Evolutionary conservation across 192 early-diverging fungal genomes (phyloP).

Genomic region (Coemansia sp.): DNA sequence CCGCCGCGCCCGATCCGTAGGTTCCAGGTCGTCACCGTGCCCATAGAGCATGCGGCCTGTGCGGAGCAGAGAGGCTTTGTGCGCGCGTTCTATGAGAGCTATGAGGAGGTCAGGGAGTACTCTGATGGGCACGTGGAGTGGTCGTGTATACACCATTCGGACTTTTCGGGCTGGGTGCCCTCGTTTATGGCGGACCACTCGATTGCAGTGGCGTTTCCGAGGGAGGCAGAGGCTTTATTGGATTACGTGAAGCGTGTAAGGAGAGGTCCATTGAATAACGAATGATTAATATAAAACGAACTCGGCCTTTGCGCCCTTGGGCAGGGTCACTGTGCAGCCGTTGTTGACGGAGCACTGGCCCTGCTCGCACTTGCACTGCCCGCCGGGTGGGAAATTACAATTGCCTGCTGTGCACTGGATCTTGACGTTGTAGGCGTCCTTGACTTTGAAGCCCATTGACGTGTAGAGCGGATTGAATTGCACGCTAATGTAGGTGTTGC

Average conservation of each 20-base stretch:
- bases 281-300: constrained; percentile 25
- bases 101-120: constrained; percentile 45
- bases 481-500: constrained; percentile 51
- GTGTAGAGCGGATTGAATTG: constrained; percentile 50
- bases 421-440: constrained; percentile 28
- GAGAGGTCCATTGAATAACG: background rate
- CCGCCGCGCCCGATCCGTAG: constrained; percentile 9
- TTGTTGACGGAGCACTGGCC: constrained; percentile 48
- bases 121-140: constrained; percentile 32
- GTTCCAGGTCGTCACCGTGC: constrained; percentile 39
- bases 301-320: constrained; percentile 17
- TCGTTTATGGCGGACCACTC: constrained; percentile 38
- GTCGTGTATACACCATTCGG: constrained; percentile 45
- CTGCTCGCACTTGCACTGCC: constrained; percentile 47
- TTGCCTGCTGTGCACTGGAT: constrained; percentile 30
- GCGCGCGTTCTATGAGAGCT: constrained; percentile 40
- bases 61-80: constrained; percentile 32
- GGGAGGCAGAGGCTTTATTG: constrained; percentile 31
- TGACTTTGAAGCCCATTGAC: constrained; percentile 23
- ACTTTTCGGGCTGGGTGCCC: constrained; percentile 46
- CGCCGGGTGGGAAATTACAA: constrained; percentile 49
- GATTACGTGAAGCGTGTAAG: constrained; percentile 16
- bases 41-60: constrained; percentile 23
- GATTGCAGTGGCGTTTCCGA: constrained; percentile 37
- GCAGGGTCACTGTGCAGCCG: constrained; percentile 45